Percentiles rank a stretch among this genome's conserved stretches.
Conservation (phyloP, 2,329 filamentous ascomycete species). For the Cryphonectria nitschkei region DNA sequence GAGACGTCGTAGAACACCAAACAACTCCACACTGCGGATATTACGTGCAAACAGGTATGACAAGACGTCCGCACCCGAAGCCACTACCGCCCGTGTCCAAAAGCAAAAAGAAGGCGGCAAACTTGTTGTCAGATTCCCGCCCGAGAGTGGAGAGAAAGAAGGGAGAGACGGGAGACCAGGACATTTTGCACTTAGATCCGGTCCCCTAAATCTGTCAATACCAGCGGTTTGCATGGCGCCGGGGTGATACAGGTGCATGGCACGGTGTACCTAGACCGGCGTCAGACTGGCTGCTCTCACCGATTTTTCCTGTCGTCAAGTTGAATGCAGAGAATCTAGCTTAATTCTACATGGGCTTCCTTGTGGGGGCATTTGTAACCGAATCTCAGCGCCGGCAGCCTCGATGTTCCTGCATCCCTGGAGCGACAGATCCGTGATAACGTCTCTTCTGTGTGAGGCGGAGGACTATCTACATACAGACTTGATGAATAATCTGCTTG, state of each 20-base stretch:
- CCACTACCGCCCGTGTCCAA: not conserved
- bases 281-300: not conserved
- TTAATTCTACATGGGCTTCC: not conserved
- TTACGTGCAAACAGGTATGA: not conserved
- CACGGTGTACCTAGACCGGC: not conserved
- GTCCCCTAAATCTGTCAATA: not conserved
- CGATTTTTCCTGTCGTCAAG: not conserved
- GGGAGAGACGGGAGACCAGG: not conserved
- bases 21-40: slow-evolving; percentile 1
- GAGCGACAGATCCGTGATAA: not conserved
- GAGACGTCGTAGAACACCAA: not conserved
- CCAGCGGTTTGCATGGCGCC: not conserved
- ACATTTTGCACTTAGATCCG: not conserved
- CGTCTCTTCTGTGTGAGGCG: not conserved
- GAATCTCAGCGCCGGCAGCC: not conserved
- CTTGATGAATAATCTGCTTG: not conserved
- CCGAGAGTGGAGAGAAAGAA: not conserved
- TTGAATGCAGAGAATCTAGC: not conserved
- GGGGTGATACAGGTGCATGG: not conserved
- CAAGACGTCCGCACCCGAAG: slow-evolving; percentile 6
- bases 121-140: not conserved
- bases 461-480: not conserved
- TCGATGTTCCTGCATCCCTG: not conserved
- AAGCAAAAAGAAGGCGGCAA: not conserved
- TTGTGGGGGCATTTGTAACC: not conserved